phyloP scores from a whole-genome alignment of 1,284 basidiomycete species.

The Ceratobasidium sp. region DNA sequence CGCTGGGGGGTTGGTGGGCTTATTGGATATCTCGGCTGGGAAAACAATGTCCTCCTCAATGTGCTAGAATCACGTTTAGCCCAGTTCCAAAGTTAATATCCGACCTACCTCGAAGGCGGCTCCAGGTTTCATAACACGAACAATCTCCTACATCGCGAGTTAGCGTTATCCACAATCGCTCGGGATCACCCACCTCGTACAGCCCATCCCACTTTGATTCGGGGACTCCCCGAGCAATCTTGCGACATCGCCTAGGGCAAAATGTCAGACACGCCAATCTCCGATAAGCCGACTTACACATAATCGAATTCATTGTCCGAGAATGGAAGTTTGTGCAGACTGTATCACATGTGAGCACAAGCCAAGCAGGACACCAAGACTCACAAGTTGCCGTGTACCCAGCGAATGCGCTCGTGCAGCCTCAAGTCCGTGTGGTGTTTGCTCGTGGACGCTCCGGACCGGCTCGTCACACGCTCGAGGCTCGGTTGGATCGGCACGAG shows the following conservation, averaged over 20 bases:
- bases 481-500: conserved; percentile 43
- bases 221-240: conserved; percentile 35
- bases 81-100: background rate
- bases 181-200: conserved; percentile 20
- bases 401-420: conserved; percentile 32
- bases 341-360: background rate
- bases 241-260: conserved; percentile 23
- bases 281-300: conserved; percentile 17
- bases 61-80: background rate
- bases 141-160: conserved; percentile 19
- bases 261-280: background rate
- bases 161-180: background rate
- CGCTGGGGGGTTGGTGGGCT: conserved; percentile 8
- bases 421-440: conserved; percentile 5
- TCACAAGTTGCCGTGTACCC: conserved; percentile 40
- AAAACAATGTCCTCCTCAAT: conserved; percentile 38
- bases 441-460: conserved; percentile 4
- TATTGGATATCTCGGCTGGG: conserved; percentile 24
- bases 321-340: conserved; percentile 26
- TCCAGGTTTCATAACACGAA: conserved; percentile 38
- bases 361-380: background rate
- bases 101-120: conserved; percentile 31
- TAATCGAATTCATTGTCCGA: conserved; percentile 25
- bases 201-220: conserved; percentile 32
- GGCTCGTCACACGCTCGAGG: conserved; percentile 32